Evolutionary conservation across 345 rosid species (phyloP), one percentile per base, ranked within the genome.

Genomic region (Salix koriyanagi): DNA sequence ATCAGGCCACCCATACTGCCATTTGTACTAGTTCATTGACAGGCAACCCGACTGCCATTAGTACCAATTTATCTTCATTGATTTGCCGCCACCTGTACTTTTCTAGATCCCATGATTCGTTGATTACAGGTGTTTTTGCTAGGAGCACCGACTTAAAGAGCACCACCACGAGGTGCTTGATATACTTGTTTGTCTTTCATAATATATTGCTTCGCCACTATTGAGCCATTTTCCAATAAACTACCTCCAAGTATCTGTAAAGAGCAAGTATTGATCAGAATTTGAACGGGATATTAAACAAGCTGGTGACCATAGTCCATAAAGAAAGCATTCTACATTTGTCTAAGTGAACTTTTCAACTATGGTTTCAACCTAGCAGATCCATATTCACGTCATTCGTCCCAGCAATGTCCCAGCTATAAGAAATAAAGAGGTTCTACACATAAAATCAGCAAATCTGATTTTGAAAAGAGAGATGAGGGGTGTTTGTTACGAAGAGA

Each of bases 211-310:
- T 91, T 93, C 67, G 86, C 80, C 18, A 80, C 86, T n/a, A 48
- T 85, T 19, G 94, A 90, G 73, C 99, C 99, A 65, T 91, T 88
- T 82, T 93, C 93, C 75, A 88, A 37, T 75, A 93, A 84, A 77
- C 86, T 84, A 58, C 83, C 93, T 62, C 90, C 97, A 64, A 91
- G 77, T 75, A 93, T 89, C 99, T 94, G 84, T 48, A 37, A 72
- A 69, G 34, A 5, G 30, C 67, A 19, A 8, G 42, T 65, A 36
- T 28, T 25, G 13, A 37, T 83, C 25, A 79, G 79, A 16, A 68
- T n/a, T 26, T 11, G 64, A 30, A 71, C 13, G 44, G 13, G 71
- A 46, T n/a, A n/a, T 46, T 18, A 77, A 60, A 56, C 32, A 44
- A 30, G 58, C 60, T 3, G 14, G 36, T 21, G 34, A 73, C 14